Conservation (phyloP, 306 rosid species). For the Biancaea sappan region DNA sequence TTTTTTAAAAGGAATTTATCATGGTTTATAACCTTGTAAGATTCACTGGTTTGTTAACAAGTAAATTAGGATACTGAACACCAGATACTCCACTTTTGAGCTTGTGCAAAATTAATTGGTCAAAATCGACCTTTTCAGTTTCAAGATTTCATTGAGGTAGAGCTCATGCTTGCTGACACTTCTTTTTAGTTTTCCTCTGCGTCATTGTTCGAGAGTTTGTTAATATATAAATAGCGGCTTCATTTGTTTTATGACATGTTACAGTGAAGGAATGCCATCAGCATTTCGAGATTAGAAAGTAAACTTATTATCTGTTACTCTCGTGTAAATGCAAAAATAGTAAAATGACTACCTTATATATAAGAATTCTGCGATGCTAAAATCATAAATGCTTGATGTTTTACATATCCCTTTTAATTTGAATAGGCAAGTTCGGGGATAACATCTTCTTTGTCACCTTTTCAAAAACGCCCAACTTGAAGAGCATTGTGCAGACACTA, state of each 20-base stretch:
- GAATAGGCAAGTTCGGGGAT: slow-evolving; percentile 42
- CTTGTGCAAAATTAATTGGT: not conserved
- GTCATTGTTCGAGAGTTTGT: not conserved
- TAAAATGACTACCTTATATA: slow-evolving; percentile 12
- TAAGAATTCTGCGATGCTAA: slow-evolving; percentile 19
- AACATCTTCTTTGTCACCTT: slow-evolving; percentile 51
- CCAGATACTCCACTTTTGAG: not conserved
- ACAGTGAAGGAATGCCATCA: not conserved
- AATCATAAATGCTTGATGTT: not conserved
- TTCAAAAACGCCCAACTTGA: slow-evolving; percentile 45
- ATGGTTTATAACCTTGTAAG: too few relatives aligned
- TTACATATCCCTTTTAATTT: slow-evolving; percentile 4
- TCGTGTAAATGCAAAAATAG: not conserved
- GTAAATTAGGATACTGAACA: not conserved
- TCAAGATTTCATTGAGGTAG: not conserved
- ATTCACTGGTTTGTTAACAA: not conserved
- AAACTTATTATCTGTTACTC: not conserved
- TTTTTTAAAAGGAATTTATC: too few relatives aligned
- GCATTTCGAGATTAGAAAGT: slow-evolving; percentile 4
- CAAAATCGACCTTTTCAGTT: not conserved
- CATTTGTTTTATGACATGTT: not conserved
- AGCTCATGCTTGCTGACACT: not conserved
- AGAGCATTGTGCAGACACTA: slow-evolving; percentile 41
- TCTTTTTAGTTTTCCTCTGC: not conserved
- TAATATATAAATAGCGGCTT: not conserved